These are phyloP conservation scores for Fibroporia radiculosa DNA, from an alignment of 768 basidiomycete species.

Conservation along the genomic window DNA sequence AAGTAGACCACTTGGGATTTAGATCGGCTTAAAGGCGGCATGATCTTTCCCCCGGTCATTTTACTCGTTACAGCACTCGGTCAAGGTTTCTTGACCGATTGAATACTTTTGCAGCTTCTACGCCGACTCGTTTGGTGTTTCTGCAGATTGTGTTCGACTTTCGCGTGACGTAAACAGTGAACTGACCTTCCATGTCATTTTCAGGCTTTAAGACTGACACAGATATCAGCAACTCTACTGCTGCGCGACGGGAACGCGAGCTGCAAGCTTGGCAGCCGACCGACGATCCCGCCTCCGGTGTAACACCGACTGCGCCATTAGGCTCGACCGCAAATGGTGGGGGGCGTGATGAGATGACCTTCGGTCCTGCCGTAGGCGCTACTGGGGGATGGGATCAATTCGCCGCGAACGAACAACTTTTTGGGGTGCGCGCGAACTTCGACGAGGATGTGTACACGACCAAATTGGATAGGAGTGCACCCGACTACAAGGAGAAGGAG, in stretches of 20 bases:
- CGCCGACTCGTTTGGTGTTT: neutral
- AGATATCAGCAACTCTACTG: slow-evolving; percentile 62
- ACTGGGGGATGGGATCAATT: slow-evolving; percentile 82
- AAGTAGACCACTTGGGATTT: too few species aligned
- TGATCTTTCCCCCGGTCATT: too few species aligned
- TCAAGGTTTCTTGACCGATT: too few species aligned
- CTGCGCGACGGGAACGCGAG: slow-evolving; percentile 57
- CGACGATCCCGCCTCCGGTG: slow-evolving; percentile 14
- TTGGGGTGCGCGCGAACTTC: slow-evolving; percentile 86
- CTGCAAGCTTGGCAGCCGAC: slow-evolving; percentile 68
- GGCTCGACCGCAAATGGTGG: slow-evolving; percentile 6
- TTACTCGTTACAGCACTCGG: too few species aligned
- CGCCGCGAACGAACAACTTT: slow-evolving; percentile 84
- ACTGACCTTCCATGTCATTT: slow-evolving; percentile 1
- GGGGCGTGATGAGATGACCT: slow-evolving; percentile 60
- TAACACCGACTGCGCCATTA: neutral
- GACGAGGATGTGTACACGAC: slow-evolving; percentile 96
- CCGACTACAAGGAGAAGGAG: slow-evolving; percentile 86
- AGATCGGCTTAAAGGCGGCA: too few species aligned
- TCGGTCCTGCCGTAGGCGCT: slow-evolving; percentile 43
- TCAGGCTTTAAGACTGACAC: slow-evolving; percentile 78
- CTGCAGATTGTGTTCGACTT: neutral
- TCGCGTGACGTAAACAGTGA: neutral
- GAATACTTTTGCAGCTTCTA: neutral
- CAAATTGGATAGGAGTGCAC: slow-evolving; percentile 74